Conservation (phyloP, 1,139 yeast genomes). For the Yamadazyma songkhlaensis region DNA sequence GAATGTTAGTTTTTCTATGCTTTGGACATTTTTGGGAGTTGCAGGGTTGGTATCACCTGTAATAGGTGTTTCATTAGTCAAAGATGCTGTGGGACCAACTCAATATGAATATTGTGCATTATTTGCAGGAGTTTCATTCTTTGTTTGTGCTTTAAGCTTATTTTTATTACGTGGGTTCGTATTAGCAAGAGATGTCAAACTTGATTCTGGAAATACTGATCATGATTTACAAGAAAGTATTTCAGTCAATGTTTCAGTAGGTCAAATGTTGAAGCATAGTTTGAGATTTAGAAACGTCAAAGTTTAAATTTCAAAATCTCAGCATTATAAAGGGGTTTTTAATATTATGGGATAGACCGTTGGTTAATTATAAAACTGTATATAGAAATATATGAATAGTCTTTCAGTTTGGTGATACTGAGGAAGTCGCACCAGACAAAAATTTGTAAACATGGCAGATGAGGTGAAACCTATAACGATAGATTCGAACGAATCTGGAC, state of each 20-base stretch:
- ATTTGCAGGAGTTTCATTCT: conserved; percentile 50
- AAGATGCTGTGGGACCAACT: conserved; percentile 32
- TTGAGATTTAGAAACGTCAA: conserved; percentile 10
- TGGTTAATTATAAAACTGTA: too few species aligned
- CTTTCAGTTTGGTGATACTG: too few species aligned
- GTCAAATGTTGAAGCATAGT: conserved; percentile 14
- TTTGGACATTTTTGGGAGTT: conserved; percentile 47
- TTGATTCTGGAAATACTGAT: conserved; percentile 18
- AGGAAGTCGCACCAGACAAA: too few species aligned
- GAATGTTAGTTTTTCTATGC: conserved; percentile 45
- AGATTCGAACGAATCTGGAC: too few species aligned
- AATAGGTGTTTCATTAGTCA: conserved; percentile 48
- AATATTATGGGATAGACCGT: background rate
- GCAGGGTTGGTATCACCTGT: conserved; percentile 52
- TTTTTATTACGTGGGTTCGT: conserved; percentile 48
- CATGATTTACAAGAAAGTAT: conserved; percentile 15
- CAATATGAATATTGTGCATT: conserved; percentile 50
- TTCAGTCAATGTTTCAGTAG: conserved; percentile 17
- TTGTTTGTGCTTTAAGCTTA: conserved; percentile 38
- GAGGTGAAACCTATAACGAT: too few species aligned
- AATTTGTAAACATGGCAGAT: too few species aligned
- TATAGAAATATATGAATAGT: too few species aligned
- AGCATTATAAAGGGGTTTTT: too few species aligned
- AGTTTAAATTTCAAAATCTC: conserved; percentile 1
- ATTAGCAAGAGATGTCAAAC: conserved; percentile 41